Percentiles rank a stretch among this genome's conserved stretches.
These are phyloP conservation scores for Tetracladium maxilliforme DNA, from an alignment of 2,329 filamentous ascomycete species.

Conservation along the genomic window DNA sequence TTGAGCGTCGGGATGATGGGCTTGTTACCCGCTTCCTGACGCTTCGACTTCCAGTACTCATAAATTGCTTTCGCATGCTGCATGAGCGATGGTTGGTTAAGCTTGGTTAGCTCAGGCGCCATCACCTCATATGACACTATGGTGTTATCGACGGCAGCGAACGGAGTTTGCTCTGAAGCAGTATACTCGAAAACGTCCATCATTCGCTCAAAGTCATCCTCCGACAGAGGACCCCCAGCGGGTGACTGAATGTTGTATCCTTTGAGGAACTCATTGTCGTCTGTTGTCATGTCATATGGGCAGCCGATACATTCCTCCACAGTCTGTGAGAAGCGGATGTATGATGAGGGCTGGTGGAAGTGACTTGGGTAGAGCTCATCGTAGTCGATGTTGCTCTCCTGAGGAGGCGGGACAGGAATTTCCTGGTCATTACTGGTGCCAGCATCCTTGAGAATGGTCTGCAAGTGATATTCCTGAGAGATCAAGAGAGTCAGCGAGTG, in stretches of 20 bases:
- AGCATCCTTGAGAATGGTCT: slow-evolving; percentile 54
- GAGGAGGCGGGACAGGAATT: slow-evolving; percentile 50
- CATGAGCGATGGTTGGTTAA: slow-evolving; percentile 26
- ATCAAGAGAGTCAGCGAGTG: slow-evolving; percentile 6
- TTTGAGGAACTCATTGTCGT: slow-evolving; percentile 77
- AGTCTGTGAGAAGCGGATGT: slow-evolving; percentile 95
- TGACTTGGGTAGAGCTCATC: slow-evolving; percentile 69
- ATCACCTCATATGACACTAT: slow-evolving; percentile 66
- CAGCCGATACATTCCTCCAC: slow-evolving; percentile 89
- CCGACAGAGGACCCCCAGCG: slow-evolving; percentile 52
- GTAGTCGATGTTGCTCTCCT: slow-evolving; percentile 62
- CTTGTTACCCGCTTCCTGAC: slow-evolving; percentile 52
- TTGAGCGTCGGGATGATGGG: slow-evolving; percentile 69
- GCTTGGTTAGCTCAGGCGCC: slow-evolving; percentile 37
- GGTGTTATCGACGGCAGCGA: slow-evolving; percentile 77
- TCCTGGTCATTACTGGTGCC: slow-evolving; percentile 42
- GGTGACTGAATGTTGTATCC: slow-evolving; percentile 68
- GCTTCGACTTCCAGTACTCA: slow-evolving; percentile 72
- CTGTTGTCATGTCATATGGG: slow-evolving; percentile 86
- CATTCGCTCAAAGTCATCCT: slow-evolving; percentile 84
- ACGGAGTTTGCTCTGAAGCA: slow-evolving; percentile 70
- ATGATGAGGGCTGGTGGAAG: slow-evolving; percentile 77
- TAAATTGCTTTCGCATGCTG: slow-evolving; percentile 64
- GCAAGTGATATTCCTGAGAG: slow-evolving; percentile 81
- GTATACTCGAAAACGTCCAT: slow-evolving; percentile 94